These are phyloP conservation scores for Aspergillus heteromorphus DNA, from an alignment of 495 filamentous ascomycete genomes.

Conservation along the genomic window DNA sequence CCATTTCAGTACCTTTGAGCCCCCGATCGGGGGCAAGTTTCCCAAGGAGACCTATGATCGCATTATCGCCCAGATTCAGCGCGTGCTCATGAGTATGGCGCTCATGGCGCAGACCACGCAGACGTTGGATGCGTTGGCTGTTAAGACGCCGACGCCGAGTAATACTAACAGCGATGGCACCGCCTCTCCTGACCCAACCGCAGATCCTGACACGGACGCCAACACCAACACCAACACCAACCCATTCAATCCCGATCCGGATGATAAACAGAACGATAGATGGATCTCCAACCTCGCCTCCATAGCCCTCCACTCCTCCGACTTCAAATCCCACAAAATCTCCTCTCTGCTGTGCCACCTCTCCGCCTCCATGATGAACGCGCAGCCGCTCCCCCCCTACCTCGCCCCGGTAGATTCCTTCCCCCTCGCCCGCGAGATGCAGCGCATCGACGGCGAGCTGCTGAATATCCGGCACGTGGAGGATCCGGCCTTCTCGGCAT, in stretches of 20 bases:
- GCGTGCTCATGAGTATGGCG: slow-evolving; percentile 59
- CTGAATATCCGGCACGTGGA: slow-evolving; percentile 58
- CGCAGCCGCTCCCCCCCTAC: slow-evolving; percentile 48
- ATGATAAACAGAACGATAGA: not conserved
- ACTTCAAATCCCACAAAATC: slow-evolving; percentile 57
- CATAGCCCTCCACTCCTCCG: slow-evolving; percentile 27
- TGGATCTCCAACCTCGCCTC: slow-evolving; percentile 26
- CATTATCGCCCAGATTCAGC: slow-evolving; percentile 30
- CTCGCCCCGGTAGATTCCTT: slow-evolving; percentile 52
- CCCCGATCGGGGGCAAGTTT: slow-evolving; percentile 33
- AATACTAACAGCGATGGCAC: slow-evolving; percentile 7
- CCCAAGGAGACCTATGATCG: slow-evolving; percentile 28
- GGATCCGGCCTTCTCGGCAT: slow-evolving; percentile 68
- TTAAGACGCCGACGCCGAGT: too few relatives aligned
- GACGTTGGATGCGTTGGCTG: slow-evolving; percentile 17
- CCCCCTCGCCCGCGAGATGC: slow-evolving; percentile 47
- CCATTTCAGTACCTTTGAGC: slow-evolving; percentile 32
- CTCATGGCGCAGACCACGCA: slow-evolving; percentile 53
- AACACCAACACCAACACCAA: slow-evolving; percentile 1
- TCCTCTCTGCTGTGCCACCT: slow-evolving; percentile 61
- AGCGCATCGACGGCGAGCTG: slow-evolving; percentile 48
- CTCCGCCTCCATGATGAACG: slow-evolving; percentile 55
- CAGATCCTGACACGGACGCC: too few relatives aligned
- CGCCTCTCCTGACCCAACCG: too few relatives aligned
- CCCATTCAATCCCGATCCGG: too few relatives aligned